Evolutionary conservation across 2,329 filamentous ascomycete species (phyloP), one percentile per base, ranked within the genome.

Genomic region (Cladosporium sp.): DNA sequence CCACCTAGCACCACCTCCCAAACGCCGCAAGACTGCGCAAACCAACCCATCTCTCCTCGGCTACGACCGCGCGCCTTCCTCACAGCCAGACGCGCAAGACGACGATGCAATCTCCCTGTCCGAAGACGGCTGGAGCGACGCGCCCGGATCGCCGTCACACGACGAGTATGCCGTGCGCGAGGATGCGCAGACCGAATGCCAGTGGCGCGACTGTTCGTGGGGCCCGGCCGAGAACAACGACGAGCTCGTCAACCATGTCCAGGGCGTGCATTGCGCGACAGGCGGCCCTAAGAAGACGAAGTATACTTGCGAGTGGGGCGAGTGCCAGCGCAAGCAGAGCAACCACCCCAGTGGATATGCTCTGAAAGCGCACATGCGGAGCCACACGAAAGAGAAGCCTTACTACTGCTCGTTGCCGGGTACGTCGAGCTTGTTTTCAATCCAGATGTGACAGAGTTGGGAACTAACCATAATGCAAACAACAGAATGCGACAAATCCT

Each of bases 221-320:
- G 75, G 75, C 37, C 69, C 74, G 43, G 63, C 75, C 31, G 68
- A 70, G 32, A 77, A 78, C 59, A 78, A 77, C 68, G 76, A 78
- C 58, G 72, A 73, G 22, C 66, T 78, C 42, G 76, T 78, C 48
- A 67, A 72, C 54, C 76, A 78, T 61, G 71, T 78, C 40, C 92
- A 97, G 71, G 86, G 90, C 65, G 89, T 92, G 54, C 93, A 98
- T 71, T 95, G 97, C 64, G 89, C 93, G 66, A 66, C 65, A 3
- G 61, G 61, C 14, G 67, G 66, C 9, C 89, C 85, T 56, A 83
- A 91, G 51, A 88, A 93, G 73, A 95, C 95, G 73, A 95, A 93
- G 70, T 97, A 97, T 69, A 90, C 89, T n/a, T 98, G 93, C 72
- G 92, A 97, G 72, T 98, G 93, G 93, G 83, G 81, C 55, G 92